Conservation (phyloP, 2,329 filamentous ascomycete species). For the Aspergillus piperis region DNA sequence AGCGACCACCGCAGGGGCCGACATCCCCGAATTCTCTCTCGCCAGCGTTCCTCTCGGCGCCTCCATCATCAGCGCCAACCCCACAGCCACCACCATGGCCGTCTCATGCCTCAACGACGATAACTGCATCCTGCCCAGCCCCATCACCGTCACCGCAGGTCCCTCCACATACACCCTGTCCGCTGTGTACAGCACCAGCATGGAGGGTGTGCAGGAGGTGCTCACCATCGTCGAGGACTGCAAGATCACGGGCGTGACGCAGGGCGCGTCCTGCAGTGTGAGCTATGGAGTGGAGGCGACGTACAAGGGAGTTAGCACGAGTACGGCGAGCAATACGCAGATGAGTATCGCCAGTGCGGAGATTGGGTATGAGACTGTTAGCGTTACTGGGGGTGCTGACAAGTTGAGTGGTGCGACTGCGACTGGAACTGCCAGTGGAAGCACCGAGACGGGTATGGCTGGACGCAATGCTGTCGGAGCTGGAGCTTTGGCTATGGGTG, state of each 20-base stretch:
- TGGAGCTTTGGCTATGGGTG: not conserved
- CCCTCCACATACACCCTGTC: slow-evolving; percentile 22
- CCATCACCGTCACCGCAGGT: slow-evolving; percentile 22
- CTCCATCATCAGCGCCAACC: slow-evolving; percentile 21
- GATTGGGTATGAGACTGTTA: slow-evolving; percentile 17
- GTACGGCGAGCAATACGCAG: slow-evolving; percentile 6
- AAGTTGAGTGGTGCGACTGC: slow-evolving; percentile 15
- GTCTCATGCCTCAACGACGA: slow-evolving; percentile 13
- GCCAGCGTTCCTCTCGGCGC: slow-evolving; percentile 6
- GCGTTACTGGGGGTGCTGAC: slow-evolving; percentile 21
- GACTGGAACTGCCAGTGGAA: not conserved
- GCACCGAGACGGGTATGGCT: not conserved
- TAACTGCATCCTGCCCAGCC: slow-evolving; percentile 13
- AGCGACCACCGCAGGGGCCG: not conserved
- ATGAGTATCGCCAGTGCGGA: slow-evolving; percentile 4
- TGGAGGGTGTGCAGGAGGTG: slow-evolving; percentile 3
- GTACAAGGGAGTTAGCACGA: not conserved
- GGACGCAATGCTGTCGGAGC: not conserved
- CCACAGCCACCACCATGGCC: slow-evolving; percentile 21
- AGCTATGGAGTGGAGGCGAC: slow-evolving; percentile 4
- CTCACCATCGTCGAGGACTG: slow-evolving; percentile 17
- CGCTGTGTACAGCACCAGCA: slow-evolving; percentile 13
- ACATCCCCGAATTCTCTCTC: not conserved
- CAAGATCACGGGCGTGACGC: slow-evolving; percentile 19
- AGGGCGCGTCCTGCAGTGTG: slow-evolving; percentile 17